These are phyloP conservation scores for Xylariaceae sp. DNA, from an alignment of 2,329 filamentous ascomycete genomes.

Conservation along the genomic window DNA sequence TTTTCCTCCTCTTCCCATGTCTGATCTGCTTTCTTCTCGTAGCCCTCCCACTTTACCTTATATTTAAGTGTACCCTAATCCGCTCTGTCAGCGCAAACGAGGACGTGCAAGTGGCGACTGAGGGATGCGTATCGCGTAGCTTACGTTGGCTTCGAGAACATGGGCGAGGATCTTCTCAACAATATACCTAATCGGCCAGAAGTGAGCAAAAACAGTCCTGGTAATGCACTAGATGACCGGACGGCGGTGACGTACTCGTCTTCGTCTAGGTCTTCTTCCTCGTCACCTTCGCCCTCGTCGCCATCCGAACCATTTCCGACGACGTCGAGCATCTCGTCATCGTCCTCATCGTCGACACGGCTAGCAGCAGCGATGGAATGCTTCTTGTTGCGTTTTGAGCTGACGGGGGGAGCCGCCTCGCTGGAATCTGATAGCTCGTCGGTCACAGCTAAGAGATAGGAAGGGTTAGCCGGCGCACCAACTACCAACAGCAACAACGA, in stretches of 20 bases:
- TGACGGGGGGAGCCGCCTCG: slow-evolving; percentile 20
- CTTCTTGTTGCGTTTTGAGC: slow-evolving; percentile 15
- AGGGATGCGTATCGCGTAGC: slow-evolving; percentile 17
- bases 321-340: slow-evolving; percentile 23
- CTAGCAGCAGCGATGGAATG: slow-evolving; percentile 4
- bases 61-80: slow-evolving; percentile 50
- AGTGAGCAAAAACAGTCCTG: slow-evolving; percentile 6
- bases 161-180: slow-evolving; percentile 70
- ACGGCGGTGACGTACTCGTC: slow-evolving; percentile 24
- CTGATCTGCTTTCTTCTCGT: slow-evolving; percentile 60
- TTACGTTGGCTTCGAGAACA: slow-evolving; percentile 51
- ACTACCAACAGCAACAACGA: background rate
- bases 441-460: slow-evolving; percentile 33
- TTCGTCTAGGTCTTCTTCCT: slow-evolving; percentile 33
- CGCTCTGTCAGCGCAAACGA: slow-evolving; percentile 5
- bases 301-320: slow-evolving; percentile 17
- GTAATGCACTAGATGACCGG: background rate
- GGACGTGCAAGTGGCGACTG: too few relatives aligned
- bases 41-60: slow-evolving; percentile 78
- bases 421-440: slow-evolving; percentile 36
- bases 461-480: slow-evolving; percentile 7
- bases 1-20: slow-evolving; percentile 80
- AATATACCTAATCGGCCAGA: slow-evolving; percentile 49
- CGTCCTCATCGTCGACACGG: slow-evolving; percentile 22
- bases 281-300: slow-evolving; percentile 21